phyloP scores from a whole-genome alignment of 148 eudicot genomes.

The Mesembryanthemum crystallinum region DNA sequence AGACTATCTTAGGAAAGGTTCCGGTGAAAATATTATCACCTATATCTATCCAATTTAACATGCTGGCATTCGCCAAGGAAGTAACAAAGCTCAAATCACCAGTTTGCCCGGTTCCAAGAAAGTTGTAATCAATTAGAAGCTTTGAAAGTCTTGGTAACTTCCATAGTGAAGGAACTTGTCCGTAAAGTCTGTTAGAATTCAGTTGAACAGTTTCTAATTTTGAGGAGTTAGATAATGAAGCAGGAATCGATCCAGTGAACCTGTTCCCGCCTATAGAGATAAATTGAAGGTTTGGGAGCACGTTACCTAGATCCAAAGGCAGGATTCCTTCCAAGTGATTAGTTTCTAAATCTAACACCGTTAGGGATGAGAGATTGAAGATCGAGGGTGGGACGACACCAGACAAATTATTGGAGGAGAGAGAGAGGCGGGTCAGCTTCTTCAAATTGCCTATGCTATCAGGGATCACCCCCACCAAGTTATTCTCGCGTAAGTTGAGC shows the following conservation, averaged over 20 bases:
- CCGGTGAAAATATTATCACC: conserved; percentile 31
- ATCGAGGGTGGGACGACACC: conserved; percentile 30
- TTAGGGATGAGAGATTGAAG: conserved; percentile 24
- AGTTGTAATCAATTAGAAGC: conserved; percentile 15
- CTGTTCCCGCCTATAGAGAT: neutral
- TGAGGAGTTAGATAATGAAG: conserved; percentile 26
- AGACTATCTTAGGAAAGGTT: conserved; percentile 26
- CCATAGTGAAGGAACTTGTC: conserved; percentile 27
- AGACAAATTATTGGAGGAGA: conserved; percentile 5
- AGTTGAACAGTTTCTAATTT: conserved; percentile 6
- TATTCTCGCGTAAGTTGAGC: neutral
- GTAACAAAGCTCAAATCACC: conserved; percentile 34
- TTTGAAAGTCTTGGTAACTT: neutral
- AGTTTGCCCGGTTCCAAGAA: conserved; percentile 27
- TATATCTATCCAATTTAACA: conserved; percentile 12
- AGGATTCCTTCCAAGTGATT: conserved; percentile 27
- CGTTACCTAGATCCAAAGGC: conserved; percentile 19
- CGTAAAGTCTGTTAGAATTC: conserved; percentile 18
- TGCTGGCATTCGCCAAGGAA: conserved; percentile 34
- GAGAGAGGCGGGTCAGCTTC: neutral
- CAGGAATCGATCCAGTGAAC: conserved; percentile 23
- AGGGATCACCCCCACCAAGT: conserved; percentile 23
- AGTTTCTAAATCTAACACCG: neutral
- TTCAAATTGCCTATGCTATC: conserved; percentile 21
- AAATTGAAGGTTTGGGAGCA: conserved; percentile 17